These are phyloP conservation scores for Phlebiopsis gigantea DNA, from an alignment of 768 basidiomycete species.

Conservation along the genomic window DNA sequence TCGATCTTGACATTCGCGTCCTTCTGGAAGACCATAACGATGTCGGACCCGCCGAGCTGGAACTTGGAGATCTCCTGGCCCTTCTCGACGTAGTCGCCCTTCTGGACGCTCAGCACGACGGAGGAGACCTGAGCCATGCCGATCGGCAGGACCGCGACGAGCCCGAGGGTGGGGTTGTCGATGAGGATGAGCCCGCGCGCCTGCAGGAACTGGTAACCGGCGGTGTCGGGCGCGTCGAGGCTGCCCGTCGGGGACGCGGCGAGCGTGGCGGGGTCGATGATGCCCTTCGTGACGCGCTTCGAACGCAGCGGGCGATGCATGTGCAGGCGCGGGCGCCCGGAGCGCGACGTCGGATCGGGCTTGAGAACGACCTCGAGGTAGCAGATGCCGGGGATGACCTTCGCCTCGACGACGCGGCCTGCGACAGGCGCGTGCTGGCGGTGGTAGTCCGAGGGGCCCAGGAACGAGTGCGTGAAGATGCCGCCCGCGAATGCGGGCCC, in stretches of 20 bases:
- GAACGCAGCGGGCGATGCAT: neutral
- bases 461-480: conserved; percentile 17
- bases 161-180: conserved; percentile 14
- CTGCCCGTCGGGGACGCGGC: neutral
- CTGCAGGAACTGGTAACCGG: conserved; percentile 22
- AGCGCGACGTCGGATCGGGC: neutral
- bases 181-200: conserved; percentile 18
- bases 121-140: conserved; percentile 23
- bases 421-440: conserved; percentile 20
- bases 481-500: conserved; percentile 13
- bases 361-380: conserved; percentile 17
- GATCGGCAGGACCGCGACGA: conserved; percentile 20
- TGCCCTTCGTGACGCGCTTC: neutral
- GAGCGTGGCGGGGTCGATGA: neutral
- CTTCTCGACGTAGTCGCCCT: conserved; percentile 13
- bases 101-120: conserved; percentile 17
- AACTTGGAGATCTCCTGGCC: conserved; percentile 19
- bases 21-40: conserved; percentile 21
- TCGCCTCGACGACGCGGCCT: conserved; percentile 15
- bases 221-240: conserved; percentile 15
- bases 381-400: conserved; percentile 18
- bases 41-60: conserved; percentile 20
- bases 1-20: conserved; percentile 13
- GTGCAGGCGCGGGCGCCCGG: neutral
- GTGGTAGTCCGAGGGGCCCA: conserved; percentile 17